These are phyloP conservation scores for Scheffersomyces amazonensis DNA, from an alignment of 805 yeast species.

Conservation along the genomic window DNA sequence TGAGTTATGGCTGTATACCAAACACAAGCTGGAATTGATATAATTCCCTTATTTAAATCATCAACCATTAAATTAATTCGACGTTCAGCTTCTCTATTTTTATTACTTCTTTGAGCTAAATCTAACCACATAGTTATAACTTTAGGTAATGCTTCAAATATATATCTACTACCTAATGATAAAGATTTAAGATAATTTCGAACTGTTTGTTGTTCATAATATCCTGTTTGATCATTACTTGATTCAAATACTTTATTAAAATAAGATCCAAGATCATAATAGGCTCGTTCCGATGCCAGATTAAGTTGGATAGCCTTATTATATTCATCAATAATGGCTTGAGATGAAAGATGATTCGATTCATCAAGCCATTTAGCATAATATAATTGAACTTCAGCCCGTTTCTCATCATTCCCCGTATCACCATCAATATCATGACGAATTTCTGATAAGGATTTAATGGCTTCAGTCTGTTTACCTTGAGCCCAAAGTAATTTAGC, in stretches of 20 bases:
- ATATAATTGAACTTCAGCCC: slow-evolving; percentile 57
- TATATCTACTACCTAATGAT: slow-evolving; percentile 58
- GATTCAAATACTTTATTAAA: slow-evolving; percentile 75
- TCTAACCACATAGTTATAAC: slow-evolving; percentile 91
- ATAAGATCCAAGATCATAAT: slow-evolving; percentile 76
- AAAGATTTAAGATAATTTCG: slow-evolving; percentile 57
- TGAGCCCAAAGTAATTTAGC: slow-evolving; percentile 85
- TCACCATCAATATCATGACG: slow-evolving; percentile 15
- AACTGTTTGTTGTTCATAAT: slow-evolving; percentile 54
- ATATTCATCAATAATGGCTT: slow-evolving; percentile 69
- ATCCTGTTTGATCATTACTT: slow-evolving; percentile 47
- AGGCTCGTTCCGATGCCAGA: slow-evolving; percentile 70
- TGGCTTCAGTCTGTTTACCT: slow-evolving; percentile 83
- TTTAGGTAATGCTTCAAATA: slow-evolving; percentile 85
- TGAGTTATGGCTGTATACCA: slow-evolving; percentile 91
- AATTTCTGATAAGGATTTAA: slow-evolving; percentile 55
- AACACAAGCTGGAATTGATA: slow-evolving; percentile 45
- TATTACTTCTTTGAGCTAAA: slow-evolving; percentile 41
- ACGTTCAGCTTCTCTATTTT: slow-evolving; percentile 28
- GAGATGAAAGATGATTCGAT: slow-evolving; percentile 79
- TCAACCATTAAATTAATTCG: slow-evolving; percentile 45
- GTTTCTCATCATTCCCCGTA: slow-evolving; percentile 4
- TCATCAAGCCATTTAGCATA: slow-evolving; percentile 87
- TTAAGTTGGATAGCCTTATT: slow-evolving; percentile 53
- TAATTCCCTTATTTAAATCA: slow-evolving; percentile 43